Evolutionary conservation across 192 early-diverging fungal species (phyloP), one percentile per base, ranked within the genome.

Genomic region (Dissophora globulifera): DNA sequence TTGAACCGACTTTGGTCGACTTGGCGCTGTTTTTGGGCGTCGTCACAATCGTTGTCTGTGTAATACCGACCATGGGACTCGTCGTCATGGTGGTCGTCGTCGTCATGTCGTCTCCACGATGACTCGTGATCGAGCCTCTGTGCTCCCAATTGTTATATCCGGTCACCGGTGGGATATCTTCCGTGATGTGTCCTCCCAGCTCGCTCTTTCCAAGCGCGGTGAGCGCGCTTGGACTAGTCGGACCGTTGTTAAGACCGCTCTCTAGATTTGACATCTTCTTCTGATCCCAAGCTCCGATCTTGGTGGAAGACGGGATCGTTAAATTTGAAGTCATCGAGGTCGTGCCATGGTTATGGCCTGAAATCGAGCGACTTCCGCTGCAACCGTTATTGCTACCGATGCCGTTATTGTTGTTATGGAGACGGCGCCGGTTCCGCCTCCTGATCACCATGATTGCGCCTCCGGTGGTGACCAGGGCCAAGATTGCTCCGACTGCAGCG

Each of bases 381-480:
- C n/a, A n/a, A n/a, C n/a, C n/a, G n/a, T n/a, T n/a, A n/a, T n/a
- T n/a, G n/a, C n/a, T n/a, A n/a, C n/a, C n/a, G 23, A 29, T 33
- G 32, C 12, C 12, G 6, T 2, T 20, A 32, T 30, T 17, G 43
- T 4, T 31, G 29, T 20, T 59, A 17, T 43, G 26, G 43, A n/a
- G n/a, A n/a, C 52, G 62, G 30, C 48, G 41, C 25, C 40, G 46
- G 20, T 55, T 66, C 3, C 63, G 50, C 63, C 56, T 66, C 42
- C 63, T 20, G 31, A 55, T 48, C 19, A 56, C 30, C 43, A 66
- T 55, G 42, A 66, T 46, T 27, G 52, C 63, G 2, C 63, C 53
- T 27, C 22, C 20, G 19, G 43, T 56, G 63, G 56, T 55, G 40
- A 66, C 5, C 9, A 66, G 41, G 12, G 52, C 63, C 51, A 66